A percentile compares a stretch with the other conserved stretches of the same genome.
phyloP scores from a whole-genome alignment of 202 grass and related monocot species.

The Schoenoplectus triqueter region DNA sequence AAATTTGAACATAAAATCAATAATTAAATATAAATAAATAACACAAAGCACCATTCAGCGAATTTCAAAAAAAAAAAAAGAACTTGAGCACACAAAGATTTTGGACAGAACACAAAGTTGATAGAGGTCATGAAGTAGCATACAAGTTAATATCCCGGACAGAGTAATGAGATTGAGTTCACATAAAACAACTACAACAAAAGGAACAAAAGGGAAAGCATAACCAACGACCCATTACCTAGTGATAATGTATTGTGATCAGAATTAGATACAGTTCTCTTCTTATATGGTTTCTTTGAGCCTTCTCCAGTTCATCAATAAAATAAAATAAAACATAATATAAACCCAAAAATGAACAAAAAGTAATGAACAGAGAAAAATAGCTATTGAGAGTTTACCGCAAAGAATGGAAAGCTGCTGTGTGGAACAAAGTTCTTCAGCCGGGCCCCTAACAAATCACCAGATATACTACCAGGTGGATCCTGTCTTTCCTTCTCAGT shows the following conservation, averaged over 20 bases:
- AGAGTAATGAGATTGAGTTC: slow-evolving; percentile 7
- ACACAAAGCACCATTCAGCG: too few species aligned
- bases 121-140: slow-evolving; percentile 8
- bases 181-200: background rate
- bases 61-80: background rate
- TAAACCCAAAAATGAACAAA: slow-evolving; percentile 14
- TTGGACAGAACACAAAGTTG: background rate
- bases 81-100: background rate
- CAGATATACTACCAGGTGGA: slow-evolving; percentile 31
- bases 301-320: slow-evolving; percentile 21
- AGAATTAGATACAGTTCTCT: background rate
- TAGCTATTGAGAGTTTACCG: slow-evolving; percentile 58
- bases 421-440: slow-evolving; percentile 74
- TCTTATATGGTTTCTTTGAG: slow-evolving; percentile 4
- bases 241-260: background rate
- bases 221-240: background rate
- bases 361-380: slow-evolving; percentile 20
- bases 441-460: slow-evolving; percentile 56
- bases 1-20: too few species aligned
- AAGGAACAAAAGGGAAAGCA: background rate
- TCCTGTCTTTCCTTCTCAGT: slow-evolving; percentile 29
- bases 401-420: slow-evolving; percentile 83
- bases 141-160: background rate
- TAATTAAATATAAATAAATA: too few species aligned
- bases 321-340: background rate